Evolutionary conservation across 2,329 filamentous ascomycete genomes (phyloP).

Genomic region (Ophiostoma angusticollis): DNA sequence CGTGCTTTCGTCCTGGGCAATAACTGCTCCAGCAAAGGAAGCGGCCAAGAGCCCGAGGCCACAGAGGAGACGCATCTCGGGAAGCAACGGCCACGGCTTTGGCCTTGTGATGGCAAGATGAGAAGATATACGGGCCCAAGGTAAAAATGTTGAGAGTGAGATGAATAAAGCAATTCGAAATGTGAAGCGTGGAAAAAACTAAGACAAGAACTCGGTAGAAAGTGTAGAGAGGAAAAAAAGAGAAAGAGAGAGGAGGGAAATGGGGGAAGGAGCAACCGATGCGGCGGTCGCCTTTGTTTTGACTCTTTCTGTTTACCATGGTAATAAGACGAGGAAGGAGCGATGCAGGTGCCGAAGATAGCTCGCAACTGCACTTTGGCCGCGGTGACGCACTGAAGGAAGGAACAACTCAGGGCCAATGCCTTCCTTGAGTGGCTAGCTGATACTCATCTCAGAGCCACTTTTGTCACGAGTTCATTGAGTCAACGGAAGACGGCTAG

Average conservation of each 20-base stretch:
- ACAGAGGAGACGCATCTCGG: slow-evolving; percentile 4
- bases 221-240: background rate
- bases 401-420: background rate
- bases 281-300: background rate
- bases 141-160: background rate
- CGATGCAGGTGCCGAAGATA: slow-evolving; percentile 1
- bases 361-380: too few species aligned
- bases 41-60: slow-evolving; percentile 5
- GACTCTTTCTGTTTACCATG: background rate
- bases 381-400: background rate
- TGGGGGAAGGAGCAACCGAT: background rate
- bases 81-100: too few species aligned
- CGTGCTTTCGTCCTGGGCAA: slow-evolving; percentile 12
- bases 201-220: too few species aligned
- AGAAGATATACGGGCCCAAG: background rate
- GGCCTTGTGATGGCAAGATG: background rate
- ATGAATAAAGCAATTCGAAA: background rate
- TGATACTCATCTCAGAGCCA: too few species aligned
- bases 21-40: background rate
- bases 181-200: too few species aligned
- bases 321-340: slow-evolving; percentile 6
- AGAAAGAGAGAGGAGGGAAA: background rate
- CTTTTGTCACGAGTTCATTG: too few species aligned
- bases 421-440: too few species aligned
- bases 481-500: too few species aligned